Evolutionary conservation across 2,329 filamentous ascomycete species (phyloP).

Genomic region (Penicillium sp.): DNA sequence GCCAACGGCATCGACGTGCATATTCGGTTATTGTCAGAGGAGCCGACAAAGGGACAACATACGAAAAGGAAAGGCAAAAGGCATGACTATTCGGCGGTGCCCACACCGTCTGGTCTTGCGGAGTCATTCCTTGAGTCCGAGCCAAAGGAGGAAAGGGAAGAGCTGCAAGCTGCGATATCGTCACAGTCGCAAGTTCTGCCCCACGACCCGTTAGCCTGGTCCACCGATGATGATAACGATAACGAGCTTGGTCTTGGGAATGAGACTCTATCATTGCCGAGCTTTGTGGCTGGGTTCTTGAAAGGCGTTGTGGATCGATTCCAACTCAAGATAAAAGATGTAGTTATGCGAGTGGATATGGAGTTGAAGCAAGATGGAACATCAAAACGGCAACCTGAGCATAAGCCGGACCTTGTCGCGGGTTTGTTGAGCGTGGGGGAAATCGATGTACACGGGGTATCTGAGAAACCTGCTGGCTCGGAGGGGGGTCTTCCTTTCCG

Average conservation of each 20-base stretch:
- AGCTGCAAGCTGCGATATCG: slow-evolving; percentile 57
- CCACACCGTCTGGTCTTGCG: slow-evolving; percentile 57
- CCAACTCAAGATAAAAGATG: slow-evolving; percentile 52
- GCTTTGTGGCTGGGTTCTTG: slow-evolving; percentile 59
- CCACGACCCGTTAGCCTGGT: slow-evolving; percentile 41
- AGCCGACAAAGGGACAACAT: slow-evolving; percentile 32
- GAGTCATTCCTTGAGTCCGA: slow-evolving; percentile 60
- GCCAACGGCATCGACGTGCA: slow-evolving; percentile 76
- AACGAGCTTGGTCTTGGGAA: slow-evolving; percentile 54
- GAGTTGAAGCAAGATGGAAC: slow-evolving; percentile 43
- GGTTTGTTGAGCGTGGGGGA: slow-evolving; percentile 37
- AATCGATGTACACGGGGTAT: slow-evolving; percentile 35
- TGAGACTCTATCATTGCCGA: slow-evolving; percentile 54
- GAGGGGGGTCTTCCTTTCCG: slow-evolving; percentile 26
- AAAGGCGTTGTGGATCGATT: slow-evolving; percentile 59
- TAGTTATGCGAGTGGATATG: slow-evolving; percentile 53
- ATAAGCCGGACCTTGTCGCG: slow-evolving; percentile 38
- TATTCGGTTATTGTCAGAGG: slow-evolving; percentile 53
- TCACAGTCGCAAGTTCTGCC: slow-evolving; percentile 52
- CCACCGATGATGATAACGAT: slow-evolving; percentile 51
- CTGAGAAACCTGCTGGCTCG: slow-evolving; percentile 15
- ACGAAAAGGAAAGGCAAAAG: slow-evolving; percentile 22
- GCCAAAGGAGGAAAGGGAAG: slow-evolving; percentile 55
- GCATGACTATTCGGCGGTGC: slow-evolving; percentile 16
- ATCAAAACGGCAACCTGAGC: slow-evolving; percentile 34